These are phyloP conservation scores for Mimosa pudica DNA, from an alignment of 306 rosid species.

Conservation along the genomic window DNA sequence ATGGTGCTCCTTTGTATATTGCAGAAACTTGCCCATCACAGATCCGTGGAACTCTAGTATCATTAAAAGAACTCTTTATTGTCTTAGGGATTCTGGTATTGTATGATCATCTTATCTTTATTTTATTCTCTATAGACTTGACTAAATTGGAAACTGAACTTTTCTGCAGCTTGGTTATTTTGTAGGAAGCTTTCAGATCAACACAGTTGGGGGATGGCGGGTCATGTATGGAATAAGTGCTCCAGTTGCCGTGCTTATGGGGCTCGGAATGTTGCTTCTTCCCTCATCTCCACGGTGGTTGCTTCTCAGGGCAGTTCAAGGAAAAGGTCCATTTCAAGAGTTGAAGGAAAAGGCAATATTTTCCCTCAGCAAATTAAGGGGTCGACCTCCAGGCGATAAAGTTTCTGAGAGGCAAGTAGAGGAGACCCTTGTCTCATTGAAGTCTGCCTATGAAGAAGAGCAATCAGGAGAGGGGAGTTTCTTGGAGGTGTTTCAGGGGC, in stretches of 20 bases:
- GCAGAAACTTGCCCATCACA: constrained; percentile 96
- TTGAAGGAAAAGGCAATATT: constrained; percentile 68
- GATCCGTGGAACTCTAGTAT: constrained; percentile 91
- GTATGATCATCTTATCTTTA: constrained; percentile 18
- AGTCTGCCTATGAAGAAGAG: constrained; percentile 70
- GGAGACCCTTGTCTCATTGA: constrained; percentile 68
- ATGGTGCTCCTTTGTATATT: constrained; percentile 95
- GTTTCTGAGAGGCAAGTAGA: constrained; percentile 83
- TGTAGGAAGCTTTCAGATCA: constrained; percentile 86
- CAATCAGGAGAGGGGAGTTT: constrained; percentile 80
- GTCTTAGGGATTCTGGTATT: constrained; percentile 95
- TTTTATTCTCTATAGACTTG: constrained; percentile 30
- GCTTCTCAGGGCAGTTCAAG: constrained; percentile 96
- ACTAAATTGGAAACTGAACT: constrained; percentile 31
- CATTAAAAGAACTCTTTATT: constrained; percentile 94
- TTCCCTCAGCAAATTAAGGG: constrained; percentile 78
- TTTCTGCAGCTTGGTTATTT: constrained; percentile 80
- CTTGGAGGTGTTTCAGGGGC: constrained; percentile 92
- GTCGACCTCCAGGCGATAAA: constrained; percentile 75
- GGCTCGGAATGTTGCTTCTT: constrained; percentile 79
- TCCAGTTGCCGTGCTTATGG: constrained; percentile 87
- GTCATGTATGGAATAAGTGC: constrained; percentile 89
- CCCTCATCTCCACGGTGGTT: constrained; percentile 96
- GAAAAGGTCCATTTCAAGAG: constrained; percentile 72
- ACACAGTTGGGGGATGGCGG: constrained; percentile 88